Base-by-base conservation (phyloP, 257 asterid genomes). In the Gentiana dahurica region DNA sequence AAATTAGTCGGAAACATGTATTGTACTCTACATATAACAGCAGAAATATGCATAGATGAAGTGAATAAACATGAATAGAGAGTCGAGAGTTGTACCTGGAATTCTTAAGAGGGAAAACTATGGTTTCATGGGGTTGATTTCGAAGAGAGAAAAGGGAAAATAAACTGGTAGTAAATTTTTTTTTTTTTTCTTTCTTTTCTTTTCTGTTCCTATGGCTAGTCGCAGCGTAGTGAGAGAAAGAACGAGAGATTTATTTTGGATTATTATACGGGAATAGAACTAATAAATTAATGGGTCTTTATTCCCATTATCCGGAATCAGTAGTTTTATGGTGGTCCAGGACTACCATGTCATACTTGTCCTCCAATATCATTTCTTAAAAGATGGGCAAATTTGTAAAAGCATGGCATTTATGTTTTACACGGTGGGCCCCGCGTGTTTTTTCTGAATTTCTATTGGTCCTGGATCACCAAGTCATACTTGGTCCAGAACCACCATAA, bases 91-190 rank as follows among this genome's bases (percentile, higher is more conserved):
- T n/a, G 53, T 67, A 68, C 74, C 73, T 67, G 56, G 55, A 24
- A 61, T 65, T 37, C 38, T 37, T 39, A 4, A 39, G 51, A 53
- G 50, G 46, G 5, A 43, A 62, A 67, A 64, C 73, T 60, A 53
- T 49, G 58, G 39, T 39, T 73, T 73, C 66, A 64, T 65, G 78
- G 55, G 62, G 67, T 58, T 58, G 70, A 68, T 65, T 74, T 66
- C 66, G 70, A 59, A 68, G 65, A 59, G 57, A 63, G 54, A 54
- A 63, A 65, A 59, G 44, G 50, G 63, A 54, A 58, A 43, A 39
- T 37, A 52, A 62, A 59, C 62, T 54, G 52, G 44, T 69, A 46
- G 60, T 56, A 57, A 61, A 67, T 56, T 44, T 37, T 36, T 51
- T 66, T n/a, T 43, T 61, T 12, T 49, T 34, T 43, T 49, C 39